Percentiles rank a stretch among this genome's conserved stretches.
phyloP scores from a whole-genome alignment of 352 stramenopile species.

The Globisporangium nagaii region DNA sequence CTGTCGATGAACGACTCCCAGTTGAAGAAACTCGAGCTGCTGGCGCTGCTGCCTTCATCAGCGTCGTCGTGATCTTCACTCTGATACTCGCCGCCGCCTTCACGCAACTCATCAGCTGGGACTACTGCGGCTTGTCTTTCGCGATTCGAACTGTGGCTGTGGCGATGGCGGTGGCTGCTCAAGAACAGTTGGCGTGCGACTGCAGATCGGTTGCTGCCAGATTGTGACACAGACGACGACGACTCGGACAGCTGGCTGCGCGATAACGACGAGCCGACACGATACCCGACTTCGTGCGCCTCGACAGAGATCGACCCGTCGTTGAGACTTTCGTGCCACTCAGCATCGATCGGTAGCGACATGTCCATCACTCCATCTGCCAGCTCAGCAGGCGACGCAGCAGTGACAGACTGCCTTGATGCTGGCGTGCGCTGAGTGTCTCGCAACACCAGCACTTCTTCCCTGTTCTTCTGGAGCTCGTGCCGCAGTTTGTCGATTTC shows the following conservation, averaged over 20 bases:
- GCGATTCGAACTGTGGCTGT: not conserved
- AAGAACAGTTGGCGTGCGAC: conserved; percentile 3
- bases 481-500: conserved; percentile 51
- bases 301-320: conserved; percentile 24
- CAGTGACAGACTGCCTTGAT: not conserved
- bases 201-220: not conserved
- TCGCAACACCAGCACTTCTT: not conserved
- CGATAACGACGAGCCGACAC: conserved; percentile 42
- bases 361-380: conserved; percentile 11
- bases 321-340: conserved; percentile 21
- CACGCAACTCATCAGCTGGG: not conserved
- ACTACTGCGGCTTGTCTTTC: not conserved
- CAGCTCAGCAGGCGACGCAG: too few relatives aligned
- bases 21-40: conserved; percentile 29
- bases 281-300: conserved; percentile 14
- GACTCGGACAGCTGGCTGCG: conserved; percentile 52
- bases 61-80: not conserved
- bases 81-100: not conserved
- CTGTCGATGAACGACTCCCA: conserved; percentile 68
- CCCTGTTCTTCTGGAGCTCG: conserved; percentile 34
- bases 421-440: not conserved
- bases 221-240: conserved; percentile 7
- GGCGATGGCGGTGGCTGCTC: not conserved
- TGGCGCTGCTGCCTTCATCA: conserved; percentile 10
- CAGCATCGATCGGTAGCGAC: conserved; percentile 14